Conservation (phyloP, 2,329 filamentous ascomycete species). For the Aureobasidium sp. region DNA sequence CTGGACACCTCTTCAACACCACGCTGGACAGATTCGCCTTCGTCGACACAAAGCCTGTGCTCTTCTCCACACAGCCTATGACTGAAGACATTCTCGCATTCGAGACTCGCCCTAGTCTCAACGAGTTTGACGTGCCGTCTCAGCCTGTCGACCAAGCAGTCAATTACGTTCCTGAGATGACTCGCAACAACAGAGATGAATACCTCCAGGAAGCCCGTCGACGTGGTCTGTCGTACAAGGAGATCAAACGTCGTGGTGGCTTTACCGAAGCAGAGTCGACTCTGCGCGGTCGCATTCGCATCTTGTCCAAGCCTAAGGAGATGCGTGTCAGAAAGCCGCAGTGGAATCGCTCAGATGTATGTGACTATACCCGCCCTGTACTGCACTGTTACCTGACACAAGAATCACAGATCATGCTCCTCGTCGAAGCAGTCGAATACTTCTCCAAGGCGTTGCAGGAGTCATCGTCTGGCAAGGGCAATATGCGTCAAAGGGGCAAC, state of each 20-base stretch:
- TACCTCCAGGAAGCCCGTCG: constrained; percentile 48
- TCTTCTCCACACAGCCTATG: neutral
- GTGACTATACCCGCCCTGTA: constrained; percentile 28
- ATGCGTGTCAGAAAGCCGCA: constrained; percentile 58
- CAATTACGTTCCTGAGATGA: neutral
- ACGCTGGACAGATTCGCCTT: constrained; percentile 1
- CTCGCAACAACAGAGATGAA: constrained; percentile 23
- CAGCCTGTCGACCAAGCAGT: neutral
- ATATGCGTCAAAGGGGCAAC: neutral
- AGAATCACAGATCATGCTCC: constrained; percentile 24
- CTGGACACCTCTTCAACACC: constrained; percentile 9
- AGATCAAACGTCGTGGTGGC: constrained; percentile 51
- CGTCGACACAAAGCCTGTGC: neutral
- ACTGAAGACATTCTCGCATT: neutral
- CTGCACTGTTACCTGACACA: neutral
- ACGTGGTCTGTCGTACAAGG: constrained; percentile 56
- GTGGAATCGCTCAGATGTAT: constrained; percentile 59
- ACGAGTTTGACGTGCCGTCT: neutral
- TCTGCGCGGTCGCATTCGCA: constrained; percentile 60
- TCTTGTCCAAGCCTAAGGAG: constrained; percentile 56
- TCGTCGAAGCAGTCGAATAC: neutral
- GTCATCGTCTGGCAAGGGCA: constrained; percentile 17
- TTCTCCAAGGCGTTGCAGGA: constrained; percentile 21
- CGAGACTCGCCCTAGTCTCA: neutral
- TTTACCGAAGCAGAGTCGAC: constrained; percentile 65